Percentiles rank a stretch among this genome's conserved stretches.
These are phyloP conservation scores for Aspergillus sp. DNA, from an alignment of 2,329 filamentous ascomycete genomes.

Conservation along the genomic window DNA sequence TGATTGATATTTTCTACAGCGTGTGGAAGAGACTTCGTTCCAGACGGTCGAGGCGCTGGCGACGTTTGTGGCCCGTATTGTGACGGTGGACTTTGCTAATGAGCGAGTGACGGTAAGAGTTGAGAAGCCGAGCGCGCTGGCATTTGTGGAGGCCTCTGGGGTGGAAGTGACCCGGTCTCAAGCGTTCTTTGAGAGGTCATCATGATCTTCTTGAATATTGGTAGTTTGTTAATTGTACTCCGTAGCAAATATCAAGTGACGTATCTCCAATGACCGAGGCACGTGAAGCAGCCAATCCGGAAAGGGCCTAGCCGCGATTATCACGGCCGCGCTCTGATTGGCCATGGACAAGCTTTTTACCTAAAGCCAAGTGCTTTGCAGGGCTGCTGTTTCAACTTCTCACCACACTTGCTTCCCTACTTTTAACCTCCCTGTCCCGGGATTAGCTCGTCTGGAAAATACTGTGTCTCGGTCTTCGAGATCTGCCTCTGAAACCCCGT, in stretches of 20 bases:
- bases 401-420: slow-evolving; percentile 6
- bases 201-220: background rate
- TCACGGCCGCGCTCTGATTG: slow-evolving; percentile 20
- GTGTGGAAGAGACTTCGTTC: slow-evolving; percentile 49
- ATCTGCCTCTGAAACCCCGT: background rate
- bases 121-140: slow-evolving; percentile 52
- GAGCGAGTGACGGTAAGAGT: slow-evolving; percentile 48
- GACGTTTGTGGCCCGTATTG: slow-evolving; percentile 48
- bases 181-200: slow-evolving; percentile 40
- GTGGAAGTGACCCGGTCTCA: slow-evolving; percentile 50
- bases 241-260: background rate
- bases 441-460: slow-evolving; percentile 3
- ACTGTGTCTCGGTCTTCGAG: slow-evolving; percentile 3
- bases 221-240: background rate
- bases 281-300: slow-evolving; percentile 17
- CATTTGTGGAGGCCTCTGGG: slow-evolving; percentile 49
- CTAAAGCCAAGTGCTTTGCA: slow-evolving; percentile 1
- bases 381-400: slow-evolving; percentile 4
- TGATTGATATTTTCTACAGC: slow-evolving; percentile 24
- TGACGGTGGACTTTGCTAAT: slow-evolving; percentile 46
- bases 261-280: slow-evolving; percentile 18
- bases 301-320: slow-evolving; percentile 17
- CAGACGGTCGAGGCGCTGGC: slow-evolving; percentile 54
- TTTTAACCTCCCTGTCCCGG: slow-evolving; percentile 6
- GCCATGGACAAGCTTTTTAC: background rate